Conservation (phyloP, 208 protist genomes). For the Crithidia brevicula region DNA sequence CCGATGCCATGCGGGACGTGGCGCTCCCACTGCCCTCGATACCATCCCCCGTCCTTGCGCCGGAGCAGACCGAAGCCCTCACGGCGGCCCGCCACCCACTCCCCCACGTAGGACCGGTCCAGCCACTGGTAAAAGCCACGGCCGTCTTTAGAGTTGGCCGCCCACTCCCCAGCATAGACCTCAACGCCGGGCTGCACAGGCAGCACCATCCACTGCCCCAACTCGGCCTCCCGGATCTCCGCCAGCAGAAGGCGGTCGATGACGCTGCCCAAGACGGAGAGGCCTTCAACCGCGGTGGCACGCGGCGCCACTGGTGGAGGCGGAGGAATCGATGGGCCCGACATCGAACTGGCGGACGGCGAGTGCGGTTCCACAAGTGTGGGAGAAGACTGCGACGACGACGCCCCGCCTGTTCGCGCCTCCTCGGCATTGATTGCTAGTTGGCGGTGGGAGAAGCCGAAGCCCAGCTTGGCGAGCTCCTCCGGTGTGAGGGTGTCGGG, state of each 20-base stretch:
- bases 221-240: constrained; percentile 16
- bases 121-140: constrained; percentile 82
- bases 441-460: constrained; percentile 19
- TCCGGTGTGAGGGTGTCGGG: constrained; percentile 37
- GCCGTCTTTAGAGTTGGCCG: constrained; percentile 70
- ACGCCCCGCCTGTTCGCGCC: no score
- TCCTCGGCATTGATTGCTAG: no score
- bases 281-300: constrained; percentile 24
- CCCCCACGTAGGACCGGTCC: constrained; percentile 78
- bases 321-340: constrained; percentile 2
- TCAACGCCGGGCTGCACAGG: constrained; percentile 54
- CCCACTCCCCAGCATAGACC: constrained; percentile 91
- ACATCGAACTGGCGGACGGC: neutral
- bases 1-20: constrained; percentile 77
- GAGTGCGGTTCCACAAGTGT: neutral
- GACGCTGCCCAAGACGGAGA: constrained; percentile 22
- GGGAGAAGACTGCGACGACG: no score
- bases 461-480: constrained; percentile 24
- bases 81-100: constrained; percentile 71
- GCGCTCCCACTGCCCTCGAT: constrained; percentile 78
- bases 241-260: constrained; percentile 18
- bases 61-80: constrained; percentile 76
- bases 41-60: constrained; percentile 68
- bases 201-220: constrained; percentile 29
- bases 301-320: neutral